phyloP scores from a whole-genome alignment of 2,329 filamentous ascomycete species.

The Pseudogymnoascus sp. region DNA sequence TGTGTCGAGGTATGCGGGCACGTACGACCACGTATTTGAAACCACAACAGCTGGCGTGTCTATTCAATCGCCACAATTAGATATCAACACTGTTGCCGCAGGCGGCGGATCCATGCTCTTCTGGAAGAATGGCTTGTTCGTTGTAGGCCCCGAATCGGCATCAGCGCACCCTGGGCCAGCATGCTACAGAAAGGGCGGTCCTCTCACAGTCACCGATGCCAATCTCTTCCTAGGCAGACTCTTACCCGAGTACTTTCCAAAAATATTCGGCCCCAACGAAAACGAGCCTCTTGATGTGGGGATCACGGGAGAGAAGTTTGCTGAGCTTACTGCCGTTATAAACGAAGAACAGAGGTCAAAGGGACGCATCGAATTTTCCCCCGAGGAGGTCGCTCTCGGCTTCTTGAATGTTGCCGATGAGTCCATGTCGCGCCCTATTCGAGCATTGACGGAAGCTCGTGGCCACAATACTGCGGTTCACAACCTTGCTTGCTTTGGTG shows the following conservation, averaged over 20 bases:
- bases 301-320: slow-evolving; percentile 66
- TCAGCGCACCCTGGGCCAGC: slow-evolving; percentile 84
- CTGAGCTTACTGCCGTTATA: slow-evolving; percentile 67
- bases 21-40: slow-evolving; percentile 67
- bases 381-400: slow-evolving; percentile 50
- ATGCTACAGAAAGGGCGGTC: slow-evolving; percentile 83
- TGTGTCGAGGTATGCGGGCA: slow-evolving; percentile 58
- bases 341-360: slow-evolving; percentile 55
- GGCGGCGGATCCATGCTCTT: slow-evolving; percentile 47
- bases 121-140: slow-evolving; percentile 63
- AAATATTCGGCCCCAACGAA: slow-evolving; percentile 87
- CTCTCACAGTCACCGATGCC: slow-evolving; percentile 83
- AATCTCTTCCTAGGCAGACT: slow-evolving; percentile 78
- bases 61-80: slow-evolving; percentile 71
- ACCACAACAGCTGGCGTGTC: slow-evolving; percentile 72
- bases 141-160: slow-evolving; percentile 55
- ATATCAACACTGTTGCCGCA: slow-evolving; percentile 60
- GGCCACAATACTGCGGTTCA: slow-evolving; percentile 85
- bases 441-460: slow-evolving; percentile 82
- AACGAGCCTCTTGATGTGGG: slow-evolving; percentile 69
- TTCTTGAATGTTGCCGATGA: slow-evolving; percentile 90
- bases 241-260: slow-evolving; percentile 82
- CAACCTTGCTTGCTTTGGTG: slow-evolving; percentile 80
- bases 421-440: slow-evolving; percentile 81
- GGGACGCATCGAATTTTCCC: slow-evolving; percentile 56